Conservation (phyloP, 2,329 filamentous ascomycete genomes). For the Coniochaeta ligniaria region DNA sequence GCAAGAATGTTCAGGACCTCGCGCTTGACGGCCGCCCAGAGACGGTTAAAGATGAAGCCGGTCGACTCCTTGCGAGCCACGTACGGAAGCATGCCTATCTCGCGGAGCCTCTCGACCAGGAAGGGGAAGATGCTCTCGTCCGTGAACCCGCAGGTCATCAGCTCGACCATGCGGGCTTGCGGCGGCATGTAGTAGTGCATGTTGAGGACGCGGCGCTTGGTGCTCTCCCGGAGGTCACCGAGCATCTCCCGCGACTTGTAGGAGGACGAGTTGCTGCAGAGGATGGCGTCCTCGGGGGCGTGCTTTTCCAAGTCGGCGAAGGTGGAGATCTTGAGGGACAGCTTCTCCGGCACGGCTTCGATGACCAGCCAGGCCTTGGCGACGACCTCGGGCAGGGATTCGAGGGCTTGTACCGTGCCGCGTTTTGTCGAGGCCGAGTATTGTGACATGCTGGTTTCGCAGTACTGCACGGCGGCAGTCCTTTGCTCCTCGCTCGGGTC, state of each 20-base stretch:
- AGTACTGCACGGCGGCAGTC: too few species aligned
- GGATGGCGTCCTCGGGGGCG: constrained; percentile 35
- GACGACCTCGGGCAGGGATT: constrained; percentile 31
- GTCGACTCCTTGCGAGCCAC: constrained; percentile 40
- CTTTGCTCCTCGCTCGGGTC: constrained; percentile 24
- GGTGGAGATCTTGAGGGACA: constrained; percentile 38
- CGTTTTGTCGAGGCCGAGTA: constrained; percentile 24
- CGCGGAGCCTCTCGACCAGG: constrained; percentile 28
- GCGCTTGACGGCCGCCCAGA: constrained; percentile 51
- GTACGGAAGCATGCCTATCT: constrained; percentile 33
- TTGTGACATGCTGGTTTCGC: too few species aligned
- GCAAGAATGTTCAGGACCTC: constrained; percentile 40
- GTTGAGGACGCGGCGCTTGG: constrained; percentile 35
- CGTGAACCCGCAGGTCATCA: constrained; percentile 45
- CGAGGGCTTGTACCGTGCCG: constrained; percentile 30
- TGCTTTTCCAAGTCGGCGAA: constrained; percentile 37
- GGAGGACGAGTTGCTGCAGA: constrained; percentile 44
- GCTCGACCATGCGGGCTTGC: constrained; percentile 36
- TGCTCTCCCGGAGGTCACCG: constrained; percentile 23
- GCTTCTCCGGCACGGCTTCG: constrained; percentile 43
- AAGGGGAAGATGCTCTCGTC: constrained; percentile 34
- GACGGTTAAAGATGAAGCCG: constrained; percentile 46
- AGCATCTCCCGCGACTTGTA: constrained; percentile 44
- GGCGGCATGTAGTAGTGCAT: constrained; percentile 46
- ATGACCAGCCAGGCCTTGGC: constrained; percentile 42